Conservation (phyloP, 257 asterid genomes). For the Jacaranda mimosifolia region DNA sequence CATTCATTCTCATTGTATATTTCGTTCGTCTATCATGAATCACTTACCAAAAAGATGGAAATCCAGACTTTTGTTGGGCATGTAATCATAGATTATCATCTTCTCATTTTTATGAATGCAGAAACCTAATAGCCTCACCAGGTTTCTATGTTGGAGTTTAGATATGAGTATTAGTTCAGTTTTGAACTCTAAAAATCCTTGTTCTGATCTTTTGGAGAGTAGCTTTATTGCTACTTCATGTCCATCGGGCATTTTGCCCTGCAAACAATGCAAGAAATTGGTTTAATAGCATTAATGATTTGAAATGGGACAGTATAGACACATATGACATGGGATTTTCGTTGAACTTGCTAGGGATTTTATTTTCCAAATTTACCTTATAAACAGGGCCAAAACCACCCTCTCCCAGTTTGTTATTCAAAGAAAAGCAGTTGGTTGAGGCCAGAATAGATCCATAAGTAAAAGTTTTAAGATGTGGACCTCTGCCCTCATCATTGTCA, state of each 20-base stretch:
- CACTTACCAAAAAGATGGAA: neutral
- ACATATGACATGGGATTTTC: too few relatives aligned
- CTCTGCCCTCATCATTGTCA: slow-evolving; percentile 32
- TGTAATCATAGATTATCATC: slow-evolving; percentile 38
- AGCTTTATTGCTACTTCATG: slow-evolving; percentile 53
- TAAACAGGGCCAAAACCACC: too few relatives aligned
- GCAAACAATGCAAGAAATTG: neutral
- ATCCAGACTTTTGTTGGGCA: neutral
- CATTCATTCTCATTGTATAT: neutral
- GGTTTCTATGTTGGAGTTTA: slow-evolving; percentile 57
- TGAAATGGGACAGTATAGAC: neutral
- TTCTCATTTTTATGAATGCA: slow-evolving; percentile 53
- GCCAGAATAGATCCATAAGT: slow-evolving; percentile 40
- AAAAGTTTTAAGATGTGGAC: slow-evolving; percentile 38
- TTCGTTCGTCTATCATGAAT: neutral
- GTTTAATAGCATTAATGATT: neutral
- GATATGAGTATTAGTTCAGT: slow-evolving; percentile 51
- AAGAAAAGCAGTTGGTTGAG: slow-evolving; percentile 47
- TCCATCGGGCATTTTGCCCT: slow-evolving; percentile 51
- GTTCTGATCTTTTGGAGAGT: slow-evolving; percentile 45
- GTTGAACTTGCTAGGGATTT: too few relatives aligned
- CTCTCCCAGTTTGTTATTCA: slow-evolving; percentile 36
- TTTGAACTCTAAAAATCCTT: slow-evolving; percentile 59
- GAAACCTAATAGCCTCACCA: slow-evolving; percentile 52
- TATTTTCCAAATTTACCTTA: too few relatives aligned